These are phyloP conservation scores for Papiliotrema laurentii DNA, from an alignment of 1,284 basidiomycete species.

Conservation along the genomic window DNA sequence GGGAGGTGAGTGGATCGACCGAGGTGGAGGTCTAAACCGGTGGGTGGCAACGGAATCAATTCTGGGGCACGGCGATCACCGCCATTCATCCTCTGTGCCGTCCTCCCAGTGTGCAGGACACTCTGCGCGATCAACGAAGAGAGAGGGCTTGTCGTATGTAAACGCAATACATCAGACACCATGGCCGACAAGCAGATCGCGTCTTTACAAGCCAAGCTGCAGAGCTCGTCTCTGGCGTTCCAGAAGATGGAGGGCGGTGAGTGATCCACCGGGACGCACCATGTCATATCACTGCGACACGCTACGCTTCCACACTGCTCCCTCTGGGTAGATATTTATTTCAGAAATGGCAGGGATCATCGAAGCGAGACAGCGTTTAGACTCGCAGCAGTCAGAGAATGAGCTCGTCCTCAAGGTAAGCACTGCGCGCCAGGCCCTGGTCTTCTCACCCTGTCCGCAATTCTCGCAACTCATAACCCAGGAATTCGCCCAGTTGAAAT, in stretches of 20 bases:
- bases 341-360: constrained; percentile 65
- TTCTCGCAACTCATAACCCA: constrained; percentile 40
- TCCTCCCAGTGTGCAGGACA: no score
- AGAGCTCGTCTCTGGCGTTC: constrained; percentile 64
- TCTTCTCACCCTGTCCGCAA: no score
- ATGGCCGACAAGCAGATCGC: constrained; percentile 21
- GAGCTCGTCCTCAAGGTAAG: constrained; percentile 82
- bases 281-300: no score
- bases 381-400: constrained; percentile 87
- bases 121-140: no score
- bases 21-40: no score
- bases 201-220: constrained; percentile 50
- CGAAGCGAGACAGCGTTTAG: constrained; percentile 74
- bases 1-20: no score
- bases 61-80: no score
- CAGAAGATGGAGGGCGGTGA: constrained; percentile 66
- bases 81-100: no score
- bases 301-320: no score
- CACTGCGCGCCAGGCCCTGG: background rate
- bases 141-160: no score
- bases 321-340: no score
- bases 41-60: no score
- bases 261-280: constrained; percentile 18
- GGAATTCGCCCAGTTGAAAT: constrained; percentile 77
- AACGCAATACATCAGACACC: background rate